Base-by-base conservation (phyloP, 257 asterid genomes). In the Perilla frutescens region DNA sequence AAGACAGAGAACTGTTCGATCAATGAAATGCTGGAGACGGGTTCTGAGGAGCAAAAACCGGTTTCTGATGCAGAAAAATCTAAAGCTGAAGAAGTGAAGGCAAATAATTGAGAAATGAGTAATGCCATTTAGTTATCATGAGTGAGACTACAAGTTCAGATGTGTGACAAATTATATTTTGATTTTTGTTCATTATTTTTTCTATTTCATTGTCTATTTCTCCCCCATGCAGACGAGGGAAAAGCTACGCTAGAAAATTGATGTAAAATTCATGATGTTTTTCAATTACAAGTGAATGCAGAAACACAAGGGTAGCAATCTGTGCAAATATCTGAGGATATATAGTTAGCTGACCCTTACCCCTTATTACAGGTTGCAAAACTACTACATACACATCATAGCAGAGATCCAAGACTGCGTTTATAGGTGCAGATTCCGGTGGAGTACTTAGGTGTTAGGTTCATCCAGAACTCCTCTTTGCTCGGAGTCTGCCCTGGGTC, bases 381-480 rank as follows among this genome's bases (percentile, higher is more conserved):
- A 31, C 65, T 62, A 37, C 14, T 39, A 41, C 60, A 29, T 32
- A 10, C 36, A 57, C 63, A 72, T 85, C 81, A 89, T 74, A 93
- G 79, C 13, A 92, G 73, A 75, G 97, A 87, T 32, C 84, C 75
- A 66, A 95, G 80, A 75, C 96, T 89, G 65, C 96, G 94, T 47
- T 84, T 92, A 70, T 84, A 92, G 68, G 88, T 92, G 60, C 86
- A 84, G 72, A 81, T 72, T 65, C 84, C 80, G 8, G 89, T 60
- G 29, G 96, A 34, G 70, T 73, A 57, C 66, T 74, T 85, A 2
- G 96, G 93, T 4, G 94, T 55, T 72, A 92, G 85, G 62, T 83
- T 82, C 20, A 89, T 84, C 50, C 96, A 92, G 47, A 92, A 89
- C 90, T 87, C 86, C 66, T 84, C 98, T 68, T 83, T 86, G 26